phyloP scores from a whole-genome alignment of 345 rosid genomes.

The Eucalyptus curtisii region DNA sequence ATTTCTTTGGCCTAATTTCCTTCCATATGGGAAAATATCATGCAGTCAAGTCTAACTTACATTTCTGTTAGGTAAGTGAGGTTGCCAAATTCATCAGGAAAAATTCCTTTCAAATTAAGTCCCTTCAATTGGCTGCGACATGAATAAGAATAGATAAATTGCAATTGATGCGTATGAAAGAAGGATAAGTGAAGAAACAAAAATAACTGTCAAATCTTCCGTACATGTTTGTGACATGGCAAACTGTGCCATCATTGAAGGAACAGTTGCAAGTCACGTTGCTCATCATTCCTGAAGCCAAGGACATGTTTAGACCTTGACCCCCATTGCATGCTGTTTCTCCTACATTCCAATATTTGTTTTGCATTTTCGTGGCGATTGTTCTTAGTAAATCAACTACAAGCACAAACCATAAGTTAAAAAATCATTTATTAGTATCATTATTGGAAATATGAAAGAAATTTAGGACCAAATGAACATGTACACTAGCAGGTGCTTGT shows the following conservation, averaged over 20 bases:
- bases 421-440: not conserved
- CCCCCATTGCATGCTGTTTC: conserved; percentile 28
- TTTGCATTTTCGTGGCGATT: conserved; percentile 25
- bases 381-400: conserved; percentile 40
- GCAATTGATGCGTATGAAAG: not conserved
- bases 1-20: not conserved
- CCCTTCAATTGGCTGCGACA: conserved; percentile 31
- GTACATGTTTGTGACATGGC: conserved; percentile 62
- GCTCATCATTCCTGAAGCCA: not conserved
- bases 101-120: no score
- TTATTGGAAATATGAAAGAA: not conserved
- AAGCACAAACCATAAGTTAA: not conserved
- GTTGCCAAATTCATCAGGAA: no score
- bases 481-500: not conserved
- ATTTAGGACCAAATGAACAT: not conserved
- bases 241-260: conserved; percentile 4
- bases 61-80: no score
- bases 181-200: not conserved
- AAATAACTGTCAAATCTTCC: not conserved
- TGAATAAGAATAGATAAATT: not conserved
- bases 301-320: conserved; percentile 8
- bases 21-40: not conserved
- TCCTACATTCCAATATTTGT: conserved; percentile 7
- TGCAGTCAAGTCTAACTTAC: not conserved
- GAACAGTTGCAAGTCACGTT: conserved; percentile 42